Evolutionary conservation across 2,329 filamentous ascomycete genomes (phyloP).

Genomic region (Fusarium irregulare): DNA sequence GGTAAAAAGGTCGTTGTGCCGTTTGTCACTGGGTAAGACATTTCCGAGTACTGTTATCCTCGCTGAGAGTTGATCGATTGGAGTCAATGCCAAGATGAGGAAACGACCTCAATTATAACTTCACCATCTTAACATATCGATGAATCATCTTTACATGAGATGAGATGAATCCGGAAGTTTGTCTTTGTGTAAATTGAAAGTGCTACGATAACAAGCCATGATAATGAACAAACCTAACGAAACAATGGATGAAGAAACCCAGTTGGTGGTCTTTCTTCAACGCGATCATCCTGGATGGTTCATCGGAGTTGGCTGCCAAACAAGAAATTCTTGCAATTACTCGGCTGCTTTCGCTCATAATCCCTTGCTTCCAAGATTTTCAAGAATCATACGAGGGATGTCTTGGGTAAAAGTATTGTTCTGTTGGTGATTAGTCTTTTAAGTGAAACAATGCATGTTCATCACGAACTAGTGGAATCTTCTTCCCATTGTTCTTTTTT

Average conservation of each 20-base stretch:
- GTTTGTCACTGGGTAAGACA: conserved; percentile 35
- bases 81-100: too few species aligned
- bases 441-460: neutral
- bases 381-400: neutral
- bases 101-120: neutral
- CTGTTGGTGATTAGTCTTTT: neutral
- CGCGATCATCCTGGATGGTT: neutral
- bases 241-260: neutral
- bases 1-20: conserved; percentile 40
- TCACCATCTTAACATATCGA: accelerated
- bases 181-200: neutral
- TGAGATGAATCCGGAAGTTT: neutral
- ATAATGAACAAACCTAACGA: neutral
- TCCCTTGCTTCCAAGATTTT: neutral
- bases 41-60: neutral
- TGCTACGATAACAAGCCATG: neutral
- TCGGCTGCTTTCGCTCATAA: neutral
- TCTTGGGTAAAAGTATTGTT: neutral
- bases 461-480: neutral
- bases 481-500: neutral
- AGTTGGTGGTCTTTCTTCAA: neutral
- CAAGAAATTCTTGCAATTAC: neutral
- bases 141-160: neutral
- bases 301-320: neutral
- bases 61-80: neutral